A percentile compares a stretch with the other conserved stretches of the same genome.
phyloP scores from a whole-genome alignment of 2,329 filamentous ascomycete species.

The Botrytis squamosa region DNA sequence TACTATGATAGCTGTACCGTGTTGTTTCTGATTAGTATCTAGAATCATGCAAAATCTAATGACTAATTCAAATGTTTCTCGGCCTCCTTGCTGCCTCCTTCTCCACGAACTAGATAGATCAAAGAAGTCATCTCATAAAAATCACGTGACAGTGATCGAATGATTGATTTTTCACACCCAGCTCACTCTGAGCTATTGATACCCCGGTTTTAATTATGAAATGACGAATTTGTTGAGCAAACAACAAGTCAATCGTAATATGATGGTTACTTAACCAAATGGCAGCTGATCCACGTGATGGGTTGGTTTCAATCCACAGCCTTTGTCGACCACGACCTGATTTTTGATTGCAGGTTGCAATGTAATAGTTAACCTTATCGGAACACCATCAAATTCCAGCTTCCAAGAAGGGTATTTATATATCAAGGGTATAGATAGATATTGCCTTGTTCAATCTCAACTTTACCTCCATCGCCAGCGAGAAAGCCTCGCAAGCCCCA shows the following conservation, averaged over 20 bases:
- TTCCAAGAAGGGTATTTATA: not conserved
- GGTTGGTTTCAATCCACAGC: not conserved
- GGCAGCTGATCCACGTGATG: not conserved
- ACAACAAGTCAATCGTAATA: too few species aligned
- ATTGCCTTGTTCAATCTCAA: conserved; percentile 2
- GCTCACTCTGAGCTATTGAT: accelerated
- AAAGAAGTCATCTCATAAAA: not conserved
- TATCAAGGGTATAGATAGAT: not conserved
- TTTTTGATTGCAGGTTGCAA: too few species aligned
- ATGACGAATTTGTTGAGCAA: not conserved
- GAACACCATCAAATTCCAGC: accelerated
- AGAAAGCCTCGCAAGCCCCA: not conserved
- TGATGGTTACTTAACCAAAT: not conserved
- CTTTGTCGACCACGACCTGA: not conserved
- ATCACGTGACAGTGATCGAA: not conserved
- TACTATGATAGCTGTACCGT: too few species aligned
- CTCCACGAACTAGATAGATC: not conserved
- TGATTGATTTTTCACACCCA: not conserved
- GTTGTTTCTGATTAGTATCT: too few species aligned
- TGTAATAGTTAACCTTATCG: not conserved
- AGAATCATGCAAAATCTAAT: too few species aligned
- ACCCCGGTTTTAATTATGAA: not conserved
- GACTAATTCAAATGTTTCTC: too few species aligned
- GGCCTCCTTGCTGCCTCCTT: too few species aligned
- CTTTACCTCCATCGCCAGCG: too few species aligned